These are phyloP conservation scores for Podaxis carcinomalis DNA, from an alignment of 768 basidiomycete genomes.

Conservation along the genomic window DNA sequence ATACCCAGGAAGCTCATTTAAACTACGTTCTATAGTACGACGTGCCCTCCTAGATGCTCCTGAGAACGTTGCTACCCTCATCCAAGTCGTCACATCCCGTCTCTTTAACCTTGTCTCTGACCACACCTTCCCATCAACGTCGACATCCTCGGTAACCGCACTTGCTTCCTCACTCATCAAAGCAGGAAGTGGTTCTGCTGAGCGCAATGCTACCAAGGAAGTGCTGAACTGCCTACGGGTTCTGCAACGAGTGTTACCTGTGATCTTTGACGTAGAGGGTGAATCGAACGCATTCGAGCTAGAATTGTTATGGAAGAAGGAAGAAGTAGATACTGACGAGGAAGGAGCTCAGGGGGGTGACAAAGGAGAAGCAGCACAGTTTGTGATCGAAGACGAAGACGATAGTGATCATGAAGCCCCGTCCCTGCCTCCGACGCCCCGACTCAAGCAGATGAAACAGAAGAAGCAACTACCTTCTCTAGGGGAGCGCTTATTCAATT, in stretches of 20 bases:
- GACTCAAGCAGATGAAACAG: constrained; percentile 18
- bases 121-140: constrained; percentile 71
- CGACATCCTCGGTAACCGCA: constrained; percentile 53
- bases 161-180: constrained; percentile 73
- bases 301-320: constrained; percentile 79
- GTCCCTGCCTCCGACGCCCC: constrained; percentile 12
- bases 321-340: constrained; percentile 39
- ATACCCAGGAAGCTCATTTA: constrained; percentile 1
- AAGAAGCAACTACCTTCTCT: constrained; percentile 65
- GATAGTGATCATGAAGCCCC: constrained; percentile 37
- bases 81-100: constrained; percentile 62
- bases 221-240: constrained; percentile 91
- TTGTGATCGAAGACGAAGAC: constrained; percentile 88
- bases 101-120: constrained; percentile 74
- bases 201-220: constrained; percentile 75
- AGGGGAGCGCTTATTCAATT: constrained; percentile 74
- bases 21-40: constrained; percentile 50
- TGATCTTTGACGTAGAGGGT: constrained; percentile 79
- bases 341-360: constrained; percentile 22
- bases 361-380: constrained; percentile 40
- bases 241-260: constrained; percentile 82
- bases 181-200: constrained; percentile 40
- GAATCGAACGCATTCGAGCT: constrained; percentile 71
- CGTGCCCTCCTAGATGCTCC: constrained; percentile 79
- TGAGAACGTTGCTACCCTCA: constrained; percentile 81